phyloP scores from a whole-genome alignment of 2,329 filamentous ascomycete species.

The Nigrospora sphaerica region DNA sequence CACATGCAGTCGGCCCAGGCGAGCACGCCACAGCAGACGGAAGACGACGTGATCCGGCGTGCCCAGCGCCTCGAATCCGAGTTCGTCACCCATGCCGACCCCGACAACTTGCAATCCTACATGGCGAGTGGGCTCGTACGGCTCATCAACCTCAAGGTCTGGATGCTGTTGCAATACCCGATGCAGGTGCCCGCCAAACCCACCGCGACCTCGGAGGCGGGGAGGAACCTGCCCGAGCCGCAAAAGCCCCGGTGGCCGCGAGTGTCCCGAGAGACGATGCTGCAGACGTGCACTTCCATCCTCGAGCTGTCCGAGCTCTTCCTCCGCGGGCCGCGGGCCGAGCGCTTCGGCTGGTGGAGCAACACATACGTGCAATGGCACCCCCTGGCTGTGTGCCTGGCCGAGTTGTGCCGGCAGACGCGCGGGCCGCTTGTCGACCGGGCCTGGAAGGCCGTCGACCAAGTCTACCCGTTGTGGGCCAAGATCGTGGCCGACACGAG shows the following conservation, averaged over 20 bases:
- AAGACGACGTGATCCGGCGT: constrained; percentile 31
- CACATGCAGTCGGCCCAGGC: constrained; percentile 19
- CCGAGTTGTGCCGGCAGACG: constrained; percentile 42
- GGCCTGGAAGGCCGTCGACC: constrained; percentile 42
- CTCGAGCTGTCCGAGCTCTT: constrained; percentile 31
- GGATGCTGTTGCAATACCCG: constrained; percentile 39
- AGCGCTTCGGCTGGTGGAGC: constrained; percentile 40
- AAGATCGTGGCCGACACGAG: constrained; percentile 40
- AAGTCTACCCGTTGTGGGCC: constrained; percentile 33
- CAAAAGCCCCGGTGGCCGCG: constrained; percentile 3
- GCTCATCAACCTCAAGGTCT: constrained; percentile 37
- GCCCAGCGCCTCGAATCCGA: constrained; percentile 29
- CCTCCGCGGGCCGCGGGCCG: constrained; percentile 24
- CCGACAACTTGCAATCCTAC: constrained; percentile 23
- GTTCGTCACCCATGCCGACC: constrained; percentile 29
- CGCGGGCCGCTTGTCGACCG: constrained; percentile 36
- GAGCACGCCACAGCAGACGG: constrained; percentile 15
- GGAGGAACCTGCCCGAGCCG: constrained; percentile 1
- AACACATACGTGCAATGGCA: constrained; percentile 48
- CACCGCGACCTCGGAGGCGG: neutral
- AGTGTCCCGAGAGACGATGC: constrained; percentile 32
- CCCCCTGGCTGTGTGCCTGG: constrained; percentile 42
- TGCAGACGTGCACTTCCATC: constrained; percentile 38
- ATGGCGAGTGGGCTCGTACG: constrained; percentile 32
- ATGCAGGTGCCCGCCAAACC: constrained; percentile 21